phyloP scores from a whole-genome alignment of 305 asterid species.

The Caryopteris hybrid region DNA sequence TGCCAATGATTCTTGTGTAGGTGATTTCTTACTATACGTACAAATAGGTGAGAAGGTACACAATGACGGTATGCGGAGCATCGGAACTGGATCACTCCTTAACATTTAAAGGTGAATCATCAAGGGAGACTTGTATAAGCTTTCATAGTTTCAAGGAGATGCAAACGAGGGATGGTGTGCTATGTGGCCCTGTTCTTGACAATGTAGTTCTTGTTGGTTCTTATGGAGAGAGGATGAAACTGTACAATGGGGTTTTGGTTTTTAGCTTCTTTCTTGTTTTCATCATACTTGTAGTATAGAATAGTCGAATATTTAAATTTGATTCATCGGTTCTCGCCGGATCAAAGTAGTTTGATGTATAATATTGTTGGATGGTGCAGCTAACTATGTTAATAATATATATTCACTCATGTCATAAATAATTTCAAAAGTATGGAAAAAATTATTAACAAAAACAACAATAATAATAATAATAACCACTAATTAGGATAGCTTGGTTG shows the following conservation, averaged over 20 bases:
- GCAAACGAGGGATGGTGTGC: slow-evolving; percentile 4
- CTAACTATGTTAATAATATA: too few species aligned
- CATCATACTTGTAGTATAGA: background rate
- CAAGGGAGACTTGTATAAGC: background rate
- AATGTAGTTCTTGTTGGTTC: slow-evolving; percentile 10
- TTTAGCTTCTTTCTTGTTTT: background rate
- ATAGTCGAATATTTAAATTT: too few species aligned
- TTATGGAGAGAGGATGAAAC: background rate
- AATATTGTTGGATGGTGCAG: too few species aligned
- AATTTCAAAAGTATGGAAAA: too few species aligned
- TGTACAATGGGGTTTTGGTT: background rate
- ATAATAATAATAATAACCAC: too few species aligned
- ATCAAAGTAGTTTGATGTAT: too few species aligned
- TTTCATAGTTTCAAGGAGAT: slow-evolving; percentile 19
- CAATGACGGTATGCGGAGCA: slow-evolving; percentile 13
- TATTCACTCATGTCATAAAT: too few species aligned
- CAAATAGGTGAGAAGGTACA: slow-evolving; percentile 1
- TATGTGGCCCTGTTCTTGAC: slow-evolving; percentile 33
- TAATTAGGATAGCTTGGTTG: too few species aligned
- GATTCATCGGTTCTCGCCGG: too few species aligned
- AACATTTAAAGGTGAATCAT: background rate
- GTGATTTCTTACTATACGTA: slow-evolving; percentile 8
- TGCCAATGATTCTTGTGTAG: slow-evolving; percentile 27
- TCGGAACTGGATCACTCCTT: background rate
- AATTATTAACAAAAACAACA: too few species aligned